phyloP scores from a whole-genome alignment of 2,329 filamentous ascomycete species.

The Lasiodiplodia sp. region DNA sequence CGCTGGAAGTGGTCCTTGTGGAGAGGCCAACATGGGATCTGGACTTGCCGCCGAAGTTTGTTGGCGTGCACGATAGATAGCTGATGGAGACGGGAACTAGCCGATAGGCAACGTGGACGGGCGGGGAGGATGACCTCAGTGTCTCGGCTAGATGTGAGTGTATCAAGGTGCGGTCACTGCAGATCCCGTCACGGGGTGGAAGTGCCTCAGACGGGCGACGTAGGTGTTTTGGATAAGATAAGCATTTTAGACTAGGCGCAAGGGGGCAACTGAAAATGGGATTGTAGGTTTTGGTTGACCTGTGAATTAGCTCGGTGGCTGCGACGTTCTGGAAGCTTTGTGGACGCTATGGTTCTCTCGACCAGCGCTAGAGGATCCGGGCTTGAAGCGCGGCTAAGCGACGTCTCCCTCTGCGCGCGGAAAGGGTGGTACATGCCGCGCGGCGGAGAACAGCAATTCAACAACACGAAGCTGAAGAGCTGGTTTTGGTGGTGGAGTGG shows the following conservation, averaged over 20 bases:
- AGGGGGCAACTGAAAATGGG: constrained; percentile 7
- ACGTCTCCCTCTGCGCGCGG: neutral
- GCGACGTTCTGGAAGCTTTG: constrained; percentile 15
- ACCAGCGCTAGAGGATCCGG: constrained; percentile 5
- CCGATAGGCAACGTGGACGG: neutral
- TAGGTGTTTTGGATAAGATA: constrained; percentile 29
- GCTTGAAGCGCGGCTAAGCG: neutral
- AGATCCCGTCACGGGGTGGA: constrained; percentile 16
- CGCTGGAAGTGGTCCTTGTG: constrained; percentile 82
- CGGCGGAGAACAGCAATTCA: constrained; percentile 13
- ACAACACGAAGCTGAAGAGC: constrained; percentile 21
- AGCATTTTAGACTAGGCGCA: constrained; percentile 27
- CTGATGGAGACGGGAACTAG: neutral
- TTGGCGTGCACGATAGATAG: constrained; percentile 43
- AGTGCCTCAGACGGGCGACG: constrained; percentile 24
- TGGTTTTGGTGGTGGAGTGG: constrained; percentile 4
- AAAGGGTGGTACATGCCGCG: constrained; percentile 4
- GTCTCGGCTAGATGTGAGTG: constrained; percentile 15
- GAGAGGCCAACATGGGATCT: constrained; percentile 87
- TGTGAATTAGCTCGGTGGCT: constrained; percentile 4
- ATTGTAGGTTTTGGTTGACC: constrained; percentile 7
- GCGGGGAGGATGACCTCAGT: constrained; percentile 23
- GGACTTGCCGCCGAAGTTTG: constrained; percentile 73
- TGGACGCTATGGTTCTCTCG: constrained; percentile 2
- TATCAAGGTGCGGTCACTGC: constrained; percentile 23